Evolutionary conservation across 2,329 filamentous ascomycete genomes (phyloP), one percentile per base, ranked within the genome.

Genomic region (Aureobasidium sp.): DNA sequence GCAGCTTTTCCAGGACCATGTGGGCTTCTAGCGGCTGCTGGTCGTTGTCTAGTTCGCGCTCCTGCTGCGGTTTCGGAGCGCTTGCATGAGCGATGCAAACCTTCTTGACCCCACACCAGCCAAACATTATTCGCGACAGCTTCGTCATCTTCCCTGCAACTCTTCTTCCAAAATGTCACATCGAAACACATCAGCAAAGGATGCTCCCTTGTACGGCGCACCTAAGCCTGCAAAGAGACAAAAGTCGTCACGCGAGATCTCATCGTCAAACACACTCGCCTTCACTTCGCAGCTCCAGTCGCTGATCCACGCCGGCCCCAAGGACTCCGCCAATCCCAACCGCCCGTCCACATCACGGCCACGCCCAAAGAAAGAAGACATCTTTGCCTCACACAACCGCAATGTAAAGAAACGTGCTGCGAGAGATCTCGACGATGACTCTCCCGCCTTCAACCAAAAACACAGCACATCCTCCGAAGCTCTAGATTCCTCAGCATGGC

Each of bases 241-340:
- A 21, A 72, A 71, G 57, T 75, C 77, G 68, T 83, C 83, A 70
- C 86, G 85, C 70, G 85, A 88, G 69, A 83, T 90, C 62, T 80
- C 82, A 21, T 84, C 85, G 21, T 84, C 91, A 21, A 87, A 85
- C 21, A 86, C 84, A 48, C 84, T 96, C 60, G 86, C 91, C 71
- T 97, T 99, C 77, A 86, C 89, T n/a, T 90, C 90, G 11, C 89
- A 94, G 66, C 84, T 97, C 65, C 88, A 89, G 67, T 89, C 87
- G 48, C 85, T 97, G 61, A 90, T 97, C 75, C 77, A 81, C 36
- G 73, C 81, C 29, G 66, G 76, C 27, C 69, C 78, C 62, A 63
- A 74, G 62, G 69, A 77, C 62, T 63, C 74, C 62, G 72, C 77
- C 63, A 67, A 74, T n/a, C 75, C 72, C 74, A 49, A 52, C 70